Base-by-base conservation (phyloP, 139 green algal genomes). In the Diplosphaera chodatii region DNA sequence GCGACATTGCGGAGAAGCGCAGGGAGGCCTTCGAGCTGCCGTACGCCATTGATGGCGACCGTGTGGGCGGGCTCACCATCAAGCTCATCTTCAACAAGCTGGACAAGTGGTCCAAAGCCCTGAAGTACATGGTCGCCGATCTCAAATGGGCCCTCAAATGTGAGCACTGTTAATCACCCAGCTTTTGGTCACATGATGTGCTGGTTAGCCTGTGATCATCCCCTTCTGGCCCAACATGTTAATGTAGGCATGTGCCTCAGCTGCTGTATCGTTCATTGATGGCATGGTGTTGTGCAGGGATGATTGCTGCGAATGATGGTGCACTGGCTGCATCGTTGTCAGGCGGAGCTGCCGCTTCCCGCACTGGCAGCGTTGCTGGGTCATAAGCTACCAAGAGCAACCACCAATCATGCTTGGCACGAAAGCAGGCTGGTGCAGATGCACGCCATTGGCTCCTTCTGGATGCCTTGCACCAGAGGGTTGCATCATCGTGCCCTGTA, bases 81-180 rank as follows among this genome's bases (percentile, higher is more conserved):
- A 87, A 87, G 68, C 77, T 81, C 62, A 87, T 84, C 18, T 86
- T 97, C 48, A 94, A 91, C 78, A 92, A 89, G 67, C 88, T 97
- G 72, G 83, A 86, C 30, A 83, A 82, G 32, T 99, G 94, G 94
- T 98, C 94, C 55, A 90, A 91, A 74, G 94, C 94, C 2, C 83
- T 99, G 20, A 97, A 98, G 83, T 90, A 91, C 74, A 91, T 96
- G 87, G 82, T 95, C 27, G 80, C 86, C 0, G 75, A 95, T 77
- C 77, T 96, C 8, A 84, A 88, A 69, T 82, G 73, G 30, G 81
- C 74, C 68, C 28, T 82, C 20, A 77, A 72, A 20, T 79, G 75
- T 48, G 37, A 48, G 37, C 8, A 10, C 37, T 48, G 37, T 48
- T 48, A 48, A 48, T 48, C 8, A 48, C 10, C 10, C 10, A 48